Evolutionary conservation across 23 red algal genomes (phyloP).

Genomic region (Gracilaria gracilis): DNA sequence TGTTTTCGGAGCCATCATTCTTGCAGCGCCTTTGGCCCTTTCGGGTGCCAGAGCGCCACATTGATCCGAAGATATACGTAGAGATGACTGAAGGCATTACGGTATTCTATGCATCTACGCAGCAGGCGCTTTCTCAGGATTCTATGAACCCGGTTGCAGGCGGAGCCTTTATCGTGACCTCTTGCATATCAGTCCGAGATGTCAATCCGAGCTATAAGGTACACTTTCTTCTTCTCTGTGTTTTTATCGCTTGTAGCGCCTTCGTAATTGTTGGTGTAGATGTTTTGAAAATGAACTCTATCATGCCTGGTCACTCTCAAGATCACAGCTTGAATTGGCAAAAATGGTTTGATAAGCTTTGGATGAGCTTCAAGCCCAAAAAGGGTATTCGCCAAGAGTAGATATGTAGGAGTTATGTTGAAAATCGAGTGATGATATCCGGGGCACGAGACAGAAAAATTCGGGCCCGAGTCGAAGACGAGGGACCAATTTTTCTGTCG

Average conservation of each 20-base stretch:
- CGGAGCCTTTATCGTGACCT: slow-evolving; percentile 20
- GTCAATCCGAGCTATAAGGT: no score
- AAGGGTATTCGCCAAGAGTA: not conserved
- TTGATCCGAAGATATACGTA: slow-evolving; percentile 28
- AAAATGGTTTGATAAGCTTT: slow-evolving; percentile 7
- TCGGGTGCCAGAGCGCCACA: slow-evolving; percentile 19
- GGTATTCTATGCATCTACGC: slow-evolving; percentile 28
- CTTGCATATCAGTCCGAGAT: slow-evolving; percentile 38
- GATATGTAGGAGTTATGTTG: no score
- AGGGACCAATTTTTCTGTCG: no score
- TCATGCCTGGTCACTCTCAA: slow-evolving; percentile 10
- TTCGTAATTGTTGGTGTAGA: not conserved
- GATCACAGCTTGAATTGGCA: not conserved
- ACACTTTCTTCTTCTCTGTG: not conserved
- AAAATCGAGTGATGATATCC: no score
- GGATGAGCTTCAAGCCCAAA: not conserved
- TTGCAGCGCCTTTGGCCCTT: slow-evolving; percentile 22
- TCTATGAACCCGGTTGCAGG: slow-evolving; percentile 31
- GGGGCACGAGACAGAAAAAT: no score
- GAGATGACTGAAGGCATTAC: slow-evolving; percentile 29
- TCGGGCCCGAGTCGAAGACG: no score
- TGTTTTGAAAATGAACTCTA: not conserved
- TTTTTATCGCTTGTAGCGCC: not conserved
- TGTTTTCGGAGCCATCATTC: slow-evolving; percentile 30
- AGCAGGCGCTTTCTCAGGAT: slow-evolving; percentile 32